Conservation (phyloP, 2,329 filamentous ascomycete species). For the Cladosporium sp. region DNA sequence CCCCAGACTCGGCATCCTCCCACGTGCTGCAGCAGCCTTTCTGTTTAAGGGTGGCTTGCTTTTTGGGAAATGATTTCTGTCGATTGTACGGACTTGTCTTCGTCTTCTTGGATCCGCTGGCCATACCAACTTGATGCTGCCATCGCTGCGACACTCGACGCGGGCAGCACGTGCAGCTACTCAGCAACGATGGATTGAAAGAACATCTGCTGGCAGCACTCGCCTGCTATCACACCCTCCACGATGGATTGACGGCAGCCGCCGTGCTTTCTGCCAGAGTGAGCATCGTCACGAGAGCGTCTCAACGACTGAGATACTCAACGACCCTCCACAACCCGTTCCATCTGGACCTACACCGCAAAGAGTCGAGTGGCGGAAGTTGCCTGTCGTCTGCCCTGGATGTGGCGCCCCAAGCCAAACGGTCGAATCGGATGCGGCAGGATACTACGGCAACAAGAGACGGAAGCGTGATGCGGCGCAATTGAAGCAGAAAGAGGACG, state of each 20-base stretch:
- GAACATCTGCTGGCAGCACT: constrained; percentile 15
- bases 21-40: neutral
- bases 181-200: constrained; percentile 17
- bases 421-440: constrained; percentile 54
- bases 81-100: neutral
- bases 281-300: neutral
- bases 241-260: constrained; percentile 4
- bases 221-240: constrained; percentile 3
- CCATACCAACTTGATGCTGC: constrained; percentile 15
- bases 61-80: neutral
- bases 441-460: constrained; percentile 53
- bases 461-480: constrained; percentile 43
- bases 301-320: neutral
- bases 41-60: neutral
- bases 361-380: constrained; percentile 13
- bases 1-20: neutral
- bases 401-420: constrained; percentile 63
- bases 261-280: constrained; percentile 7
- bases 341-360: neutral
- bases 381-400: constrained; percentile 54
- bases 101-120: neutral
- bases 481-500: constrained; percentile 36
- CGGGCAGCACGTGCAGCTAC: constrained; percentile 16
- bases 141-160: constrained; percentile 15
- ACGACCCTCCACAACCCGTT: neutral